Evolutionary conservation across 2,329 filamentous ascomycete species (phyloP).

Genomic region (Annulohypoxylon truncatum): DNA sequence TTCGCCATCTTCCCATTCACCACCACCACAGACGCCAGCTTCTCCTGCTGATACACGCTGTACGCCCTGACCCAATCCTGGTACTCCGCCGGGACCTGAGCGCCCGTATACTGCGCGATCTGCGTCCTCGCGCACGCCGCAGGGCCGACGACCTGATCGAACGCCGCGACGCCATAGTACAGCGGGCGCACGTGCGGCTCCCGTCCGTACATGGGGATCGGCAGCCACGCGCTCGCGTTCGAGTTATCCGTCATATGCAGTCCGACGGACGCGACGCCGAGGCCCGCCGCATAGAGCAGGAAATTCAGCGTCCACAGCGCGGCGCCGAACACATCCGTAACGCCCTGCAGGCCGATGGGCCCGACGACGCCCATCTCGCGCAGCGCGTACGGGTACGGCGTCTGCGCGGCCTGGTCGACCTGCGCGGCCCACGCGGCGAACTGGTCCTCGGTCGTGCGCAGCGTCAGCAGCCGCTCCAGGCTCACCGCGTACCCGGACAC

Average conservation of each 20-base stretch:
- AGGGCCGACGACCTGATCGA: conserved; percentile 61
- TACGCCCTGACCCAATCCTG: conserved; percentile 57
- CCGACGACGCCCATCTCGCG: conserved; percentile 64
- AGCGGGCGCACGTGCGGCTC: conserved; percentile 59
- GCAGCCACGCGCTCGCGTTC: conserved; percentile 62
- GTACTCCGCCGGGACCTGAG: conserved; percentile 51
- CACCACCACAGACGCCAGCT: conserved; percentile 56
- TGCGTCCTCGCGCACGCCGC: conserved; percentile 49
- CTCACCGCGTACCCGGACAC: conserved; percentile 58
- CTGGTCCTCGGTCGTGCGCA: conserved; percentile 59
- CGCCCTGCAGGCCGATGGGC: conserved; percentile 58
- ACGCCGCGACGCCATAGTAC: conserved; percentile 64
- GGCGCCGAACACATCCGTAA: conserved; percentile 62
- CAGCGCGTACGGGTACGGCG: conserved; percentile 59
- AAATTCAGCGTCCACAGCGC: conserved; percentile 65
- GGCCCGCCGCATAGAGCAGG: conserved; percentile 60
- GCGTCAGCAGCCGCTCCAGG: conserved; percentile 57
- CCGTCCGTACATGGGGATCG: conserved; percentile 54
- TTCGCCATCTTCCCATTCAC: conserved; percentile 60
- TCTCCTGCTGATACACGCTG: conserved; percentile 56
- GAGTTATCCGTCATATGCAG: conserved; percentile 67
- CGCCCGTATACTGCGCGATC: conserved; percentile 52
- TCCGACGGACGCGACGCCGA: conserved; percentile 60
- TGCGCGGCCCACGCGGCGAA: conserved; percentile 60
- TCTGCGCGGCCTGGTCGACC: conserved; percentile 55